Percentiles rank a stretch among this genome's conserved stretches.
Conservation (phyloP, 2,329 filamentous ascomycete species). For the Neospermospora avenae region DNA sequence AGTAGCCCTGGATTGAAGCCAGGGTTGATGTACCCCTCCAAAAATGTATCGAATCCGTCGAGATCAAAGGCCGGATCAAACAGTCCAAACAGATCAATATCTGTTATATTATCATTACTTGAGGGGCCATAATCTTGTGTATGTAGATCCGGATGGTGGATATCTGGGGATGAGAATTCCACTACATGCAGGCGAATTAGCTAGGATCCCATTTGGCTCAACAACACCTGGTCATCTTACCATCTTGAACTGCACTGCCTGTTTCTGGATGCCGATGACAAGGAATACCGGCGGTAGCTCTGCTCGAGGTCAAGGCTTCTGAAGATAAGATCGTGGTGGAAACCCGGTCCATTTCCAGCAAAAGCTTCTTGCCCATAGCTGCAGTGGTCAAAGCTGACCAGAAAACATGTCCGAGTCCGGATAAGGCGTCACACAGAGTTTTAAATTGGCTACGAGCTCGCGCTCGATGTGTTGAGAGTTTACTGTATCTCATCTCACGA, state of each 20-base stretch:
- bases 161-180: neutral
- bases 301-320: neutral
- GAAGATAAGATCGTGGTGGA: slow-evolving; percentile 15
- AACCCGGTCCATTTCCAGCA: slow-evolving; percentile 29
- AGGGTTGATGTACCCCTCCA: slow-evolving; percentile 26
- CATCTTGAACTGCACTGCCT: neutral
- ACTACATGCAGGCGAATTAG: neutral
- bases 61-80: slow-evolving; percentile 30
- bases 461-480: slow-evolving; percentile 54
- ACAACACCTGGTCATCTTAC: neutral
- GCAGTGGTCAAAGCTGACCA: slow-evolving; percentile 45
- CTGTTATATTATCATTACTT: slow-evolving; percentile 18
- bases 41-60: slow-evolving; percentile 25
- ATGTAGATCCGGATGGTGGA: neutral
- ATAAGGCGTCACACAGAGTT: slow-evolving; percentile 51
- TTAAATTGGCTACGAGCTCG: slow-evolving; percentile 54
- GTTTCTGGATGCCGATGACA: neutral
- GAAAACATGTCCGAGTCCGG: slow-evolving; percentile 53
- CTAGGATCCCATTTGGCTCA: neutral
- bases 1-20: slow-evolving; percentile 17
- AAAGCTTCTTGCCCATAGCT: slow-evolving; percentile 26
- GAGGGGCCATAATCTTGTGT: slow-evolving; percentile 22
- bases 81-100: slow-evolving; percentile 27
- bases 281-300: neutral
- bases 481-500: slow-evolving; percentile 60